These are phyloP conservation scores for Pseudoneurospora amorphoporcata DNA, from an alignment of 495 filamentous ascomycete species.

Conservation along the genomic window DNA sequence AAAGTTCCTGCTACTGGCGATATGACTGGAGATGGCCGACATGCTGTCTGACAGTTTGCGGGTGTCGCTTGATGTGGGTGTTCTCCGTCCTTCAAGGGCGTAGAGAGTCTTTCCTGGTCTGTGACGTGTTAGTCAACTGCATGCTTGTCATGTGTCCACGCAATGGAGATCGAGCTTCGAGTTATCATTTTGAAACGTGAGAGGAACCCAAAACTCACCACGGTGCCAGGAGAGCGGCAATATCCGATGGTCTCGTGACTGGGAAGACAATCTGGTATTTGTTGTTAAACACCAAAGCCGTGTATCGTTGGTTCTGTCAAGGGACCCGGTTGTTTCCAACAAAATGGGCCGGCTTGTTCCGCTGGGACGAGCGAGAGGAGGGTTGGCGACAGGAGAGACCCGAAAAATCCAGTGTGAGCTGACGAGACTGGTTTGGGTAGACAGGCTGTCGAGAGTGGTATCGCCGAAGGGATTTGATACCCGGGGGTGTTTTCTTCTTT, in stretches of 20 bases:
- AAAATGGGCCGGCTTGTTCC: not conserved
- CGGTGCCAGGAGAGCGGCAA: not conserved
- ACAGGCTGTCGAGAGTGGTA: not conserved
- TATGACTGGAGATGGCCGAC: slow-evolving; percentile 3
- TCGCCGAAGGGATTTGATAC: not conserved
- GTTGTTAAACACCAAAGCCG: not conserved
- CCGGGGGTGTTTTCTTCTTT: not conserved
- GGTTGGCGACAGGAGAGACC: not conserved
- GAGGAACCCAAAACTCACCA: not conserved
- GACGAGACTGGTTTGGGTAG: not conserved
- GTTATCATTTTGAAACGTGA: not conserved
- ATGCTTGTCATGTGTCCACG: not conserved
- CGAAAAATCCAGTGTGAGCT: not conserved
- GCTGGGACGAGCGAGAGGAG: not conserved
- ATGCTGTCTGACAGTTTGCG: slow-evolving; percentile 1
- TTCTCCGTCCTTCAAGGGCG: not conserved
- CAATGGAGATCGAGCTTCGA: not conserved
- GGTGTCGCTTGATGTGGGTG: not conserved
- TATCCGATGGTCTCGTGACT: not conserved
- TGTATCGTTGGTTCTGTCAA: not conserved
- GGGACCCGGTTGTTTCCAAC: not conserved
- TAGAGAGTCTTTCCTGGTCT: not conserved
- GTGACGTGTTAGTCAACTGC: not conserved
- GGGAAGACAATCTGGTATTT: not conserved
- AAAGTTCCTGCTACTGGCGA: not conserved